Evolutionary conservation across 2,329 filamentous ascomycete genomes (phyloP).

Genomic region (Zymoseptoria brevis): DNA sequence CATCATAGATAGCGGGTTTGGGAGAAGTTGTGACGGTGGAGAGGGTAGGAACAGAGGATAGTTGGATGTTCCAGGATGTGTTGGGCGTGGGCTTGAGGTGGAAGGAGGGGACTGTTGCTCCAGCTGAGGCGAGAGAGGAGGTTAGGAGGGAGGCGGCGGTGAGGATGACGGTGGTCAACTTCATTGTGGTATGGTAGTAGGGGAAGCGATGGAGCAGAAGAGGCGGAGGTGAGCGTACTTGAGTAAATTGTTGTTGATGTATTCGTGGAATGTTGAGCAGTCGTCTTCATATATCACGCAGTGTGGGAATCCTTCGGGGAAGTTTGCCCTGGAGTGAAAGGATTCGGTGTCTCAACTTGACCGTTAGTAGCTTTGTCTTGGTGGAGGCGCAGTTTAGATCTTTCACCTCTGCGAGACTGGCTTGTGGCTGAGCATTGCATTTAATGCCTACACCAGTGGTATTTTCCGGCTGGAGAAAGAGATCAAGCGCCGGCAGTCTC

Average conservation of each 20-base stretch:
- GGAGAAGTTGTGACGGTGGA: conserved; percentile 1
- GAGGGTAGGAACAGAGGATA: conserved; percentile 3
- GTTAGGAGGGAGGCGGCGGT: not conserved
- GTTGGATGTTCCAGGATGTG: conserved; percentile 13
- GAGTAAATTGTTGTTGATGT: too few species aligned
- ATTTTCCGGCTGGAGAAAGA: not conserved
- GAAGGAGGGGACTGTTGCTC: not conserved
- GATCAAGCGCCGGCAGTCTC: not conserved
- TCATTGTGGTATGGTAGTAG: not conserved
- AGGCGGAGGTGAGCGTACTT: not conserved
- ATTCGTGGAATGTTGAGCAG: too few species aligned
- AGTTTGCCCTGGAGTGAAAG: not conserved
- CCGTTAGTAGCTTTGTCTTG: not conserved
- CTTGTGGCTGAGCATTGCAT: not conserved
- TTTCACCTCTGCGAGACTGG: not conserved
- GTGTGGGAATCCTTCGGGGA: not conserved
- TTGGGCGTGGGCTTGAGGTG: conserved; percentile 8
- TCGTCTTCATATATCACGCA: not conserved
- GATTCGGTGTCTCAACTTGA: not conserved
- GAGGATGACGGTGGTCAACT: not conserved
- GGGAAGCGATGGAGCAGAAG: not conserved
- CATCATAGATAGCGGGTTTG: conserved; percentile 10
- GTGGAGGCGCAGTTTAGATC: not conserved
- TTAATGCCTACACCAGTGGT: not conserved
- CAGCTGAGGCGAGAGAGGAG: not conserved